Percentiles rank a stretch among this genome's conserved stretches.
Conservation (phyloP, 1,284 basidiomycete genomes). For the Pseudozyma hubeiensis region DNA sequence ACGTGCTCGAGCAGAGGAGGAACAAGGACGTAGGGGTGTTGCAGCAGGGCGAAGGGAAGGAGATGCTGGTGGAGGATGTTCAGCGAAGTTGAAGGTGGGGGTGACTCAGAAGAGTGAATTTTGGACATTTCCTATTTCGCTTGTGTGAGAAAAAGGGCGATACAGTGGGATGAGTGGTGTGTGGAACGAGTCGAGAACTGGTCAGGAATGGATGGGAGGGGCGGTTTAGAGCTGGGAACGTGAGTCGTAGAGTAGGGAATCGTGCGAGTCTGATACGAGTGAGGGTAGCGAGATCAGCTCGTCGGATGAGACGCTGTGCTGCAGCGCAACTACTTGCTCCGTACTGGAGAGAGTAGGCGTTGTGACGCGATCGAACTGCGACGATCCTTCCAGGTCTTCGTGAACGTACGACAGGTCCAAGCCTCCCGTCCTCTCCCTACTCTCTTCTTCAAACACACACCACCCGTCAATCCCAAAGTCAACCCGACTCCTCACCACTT, state of each 20-base stretch:
- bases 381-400: neutral
- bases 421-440: constrained; percentile 3
- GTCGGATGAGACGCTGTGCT: neutral
- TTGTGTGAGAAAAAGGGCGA: too few relatives aligned
- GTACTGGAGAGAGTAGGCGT: neutral
- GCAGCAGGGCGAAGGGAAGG: too few relatives aligned
- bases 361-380: neutral
- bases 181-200: neutral
- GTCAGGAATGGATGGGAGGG: too few relatives aligned
- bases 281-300: neutral
- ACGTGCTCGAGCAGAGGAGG: constrained; percentile 57
- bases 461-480: constrained; percentile 7
- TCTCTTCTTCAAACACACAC: constrained; percentile 2
- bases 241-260: constrained; percentile 9
- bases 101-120: too few relatives aligned
- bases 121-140: too few relatives aligned
- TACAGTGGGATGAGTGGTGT: too few relatives aligned
- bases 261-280: neutral
- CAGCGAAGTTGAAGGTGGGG: too few relatives aligned
- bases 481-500: neutral
- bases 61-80: too few relatives aligned
- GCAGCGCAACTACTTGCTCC: too few relatives aligned
- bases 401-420: neutral
- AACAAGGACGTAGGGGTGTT: neutral
- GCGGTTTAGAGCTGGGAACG: neutral